Percentiles rank a stretch among this genome's conserved stretches.
phyloP scores from a whole-genome alignment of 495 filamentous ascomycete genomes.

The Penicillium goetzii region DNA sequence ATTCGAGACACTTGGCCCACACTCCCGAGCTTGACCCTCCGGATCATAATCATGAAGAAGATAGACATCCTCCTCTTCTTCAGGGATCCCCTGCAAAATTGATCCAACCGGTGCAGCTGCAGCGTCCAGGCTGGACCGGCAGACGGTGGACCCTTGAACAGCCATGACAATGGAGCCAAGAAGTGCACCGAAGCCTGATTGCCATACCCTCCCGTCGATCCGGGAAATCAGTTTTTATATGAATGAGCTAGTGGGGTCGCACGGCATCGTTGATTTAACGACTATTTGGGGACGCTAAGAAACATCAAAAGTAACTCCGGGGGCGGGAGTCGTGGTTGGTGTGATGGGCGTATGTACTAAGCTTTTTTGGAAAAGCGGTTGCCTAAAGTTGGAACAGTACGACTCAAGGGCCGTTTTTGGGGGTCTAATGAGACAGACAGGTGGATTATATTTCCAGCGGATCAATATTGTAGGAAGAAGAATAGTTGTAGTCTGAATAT shows the following conservation, averaged over 20 bases:
- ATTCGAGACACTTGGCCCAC: neutral
- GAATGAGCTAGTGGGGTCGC: neutral
- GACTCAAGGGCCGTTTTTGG: neutral
- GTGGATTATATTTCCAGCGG: neutral
- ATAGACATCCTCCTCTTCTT: neutral
- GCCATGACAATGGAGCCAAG: constrained; percentile 11
- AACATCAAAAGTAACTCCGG: neutral
- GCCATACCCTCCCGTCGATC: constrained; percentile 3
- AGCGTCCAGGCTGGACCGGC: neutral
- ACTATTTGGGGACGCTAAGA: no score
- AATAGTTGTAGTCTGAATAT: no score
- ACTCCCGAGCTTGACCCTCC: neutral
- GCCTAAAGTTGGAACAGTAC: constrained; percentile 10
- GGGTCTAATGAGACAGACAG: no score
- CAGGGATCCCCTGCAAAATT: neutral
- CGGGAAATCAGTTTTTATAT: neutral
- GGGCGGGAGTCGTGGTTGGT: constrained; percentile 9
- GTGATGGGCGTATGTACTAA: neutral
- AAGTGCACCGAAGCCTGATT: constrained; percentile 7
- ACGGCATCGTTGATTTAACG: neutral
- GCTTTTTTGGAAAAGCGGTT: constrained; percentile 8
- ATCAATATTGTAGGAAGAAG: neutral
- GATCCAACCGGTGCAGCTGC: neutral
- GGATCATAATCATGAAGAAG: neutral
- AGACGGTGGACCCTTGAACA: neutral